Base-by-base conservation (phyloP, 1,284 basidiomycete species). In the Fomitopsis schrenkii region DNA sequence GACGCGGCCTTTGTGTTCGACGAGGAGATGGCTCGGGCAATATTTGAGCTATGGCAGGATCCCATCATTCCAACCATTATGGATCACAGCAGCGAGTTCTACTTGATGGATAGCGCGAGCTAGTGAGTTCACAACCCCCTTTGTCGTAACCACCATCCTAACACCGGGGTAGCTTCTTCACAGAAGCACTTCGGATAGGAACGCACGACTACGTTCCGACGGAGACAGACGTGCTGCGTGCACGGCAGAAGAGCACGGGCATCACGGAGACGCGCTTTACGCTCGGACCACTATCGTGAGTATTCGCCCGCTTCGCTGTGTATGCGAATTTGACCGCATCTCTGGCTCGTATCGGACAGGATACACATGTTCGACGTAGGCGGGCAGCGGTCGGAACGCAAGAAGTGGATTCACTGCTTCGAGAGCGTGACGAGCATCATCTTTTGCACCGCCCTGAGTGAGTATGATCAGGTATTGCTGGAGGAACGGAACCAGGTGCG, bases 351-450 rank as follows among this genome's bases (percentile, higher is more conserved):
- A 8, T 33, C 8, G 4, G 30, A 33, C 77, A 84, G 95, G 85
- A 87, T 98, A 90, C 87, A 90, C 74, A 94, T 97, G 90, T 95
- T 97, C 69, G 94, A 97, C 73, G 93, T 97, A 8, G 93, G 95
- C 38, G 94, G 95, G 0, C 95, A 97, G 73, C 85, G 94, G 17
- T 95, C 92, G 2, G 95, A 98, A 74, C 83, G 95, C 26, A 96
- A 95, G 73, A 98, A 98, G 73, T 96, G 94, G 94, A 94, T 94
- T 33, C 92, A 94, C 71, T 94, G 91, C 68, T 98, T 98, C 68
- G 95, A 98, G 74, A 92, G 90, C 62, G 94, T 98, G 15, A 97
- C 95, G 0, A 93, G 90, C 36, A 97, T 98, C 74, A 94, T 98
- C 64, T 98, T 98, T 75, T 95, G 96, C 72, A 94, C 95, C 0